Evolutionary conservation across 208 protist species (phyloP), one percentile per base, ranked within the genome.

Genomic region (Leishmania guyanensis): DNA sequence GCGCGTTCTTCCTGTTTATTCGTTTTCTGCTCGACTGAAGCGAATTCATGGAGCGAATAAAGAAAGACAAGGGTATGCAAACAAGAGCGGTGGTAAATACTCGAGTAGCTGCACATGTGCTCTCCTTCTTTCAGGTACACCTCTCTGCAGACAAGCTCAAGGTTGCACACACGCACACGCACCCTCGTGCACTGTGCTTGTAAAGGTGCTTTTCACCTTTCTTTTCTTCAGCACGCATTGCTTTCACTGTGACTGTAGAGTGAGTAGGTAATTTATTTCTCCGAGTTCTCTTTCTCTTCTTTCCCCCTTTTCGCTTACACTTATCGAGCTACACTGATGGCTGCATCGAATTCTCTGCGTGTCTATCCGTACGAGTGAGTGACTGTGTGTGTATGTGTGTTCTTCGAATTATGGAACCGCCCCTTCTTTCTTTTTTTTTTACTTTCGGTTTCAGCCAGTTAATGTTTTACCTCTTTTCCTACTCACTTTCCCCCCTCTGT

Each of bases 271-370:
- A 14, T 76, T 39, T 71, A 26, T 80, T 80, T 71, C 9, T 79
- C 6, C 39, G 33, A 16, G n/a, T 22, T 20, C 22, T 48, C 17
- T 71, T 10, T 54, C 17, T 71, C 14, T 54, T n/a, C 20, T 79
- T 43, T 60, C n/a, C 20, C 33, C 4, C 6, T 16, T 39, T 79
- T 43, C 17, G 51, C 46, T 51, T 14, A 58, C 48, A 62, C 69
- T 81, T 77, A 78, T 78, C 72, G 78, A 60, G 70, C 50, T 79
- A 43, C 17, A n/a, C 46, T 64, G 56, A 43, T 81, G 65, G 20
- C 65, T 54, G 69, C 46, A 73, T 73, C 17, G 82, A 86, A 79
- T 48, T 77, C 46, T 60, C 22, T 46, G 70, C 56, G 83, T 66
- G 39, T 48, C 50, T 76, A 17, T 83, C 33, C 72, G 53, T 29